Base-by-base conservation (phyloP, 2,329 filamentous ascomycete genomes). In the Epichloe baconii region DNA sequence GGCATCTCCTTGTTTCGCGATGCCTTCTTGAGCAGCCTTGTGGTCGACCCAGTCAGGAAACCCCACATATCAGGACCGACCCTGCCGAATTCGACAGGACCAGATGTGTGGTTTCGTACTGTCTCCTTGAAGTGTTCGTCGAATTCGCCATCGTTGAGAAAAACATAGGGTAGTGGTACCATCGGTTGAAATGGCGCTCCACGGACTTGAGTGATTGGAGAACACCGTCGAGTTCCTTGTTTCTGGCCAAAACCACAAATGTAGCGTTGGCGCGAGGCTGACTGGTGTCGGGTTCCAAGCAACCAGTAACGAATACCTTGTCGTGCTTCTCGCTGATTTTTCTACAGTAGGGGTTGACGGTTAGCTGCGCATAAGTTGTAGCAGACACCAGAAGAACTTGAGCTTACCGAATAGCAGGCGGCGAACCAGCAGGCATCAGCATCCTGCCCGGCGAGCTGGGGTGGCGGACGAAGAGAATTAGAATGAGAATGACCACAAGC, bases 131-230 rank as follows among this genome's bases (percentile, higher is more conserved):
- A 98, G 12, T 83, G 87, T 63, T 88, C 81, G 69, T 97, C 90
- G 78, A 98, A 98, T 52, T 97, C 90, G 56, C 85, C 93, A 62
- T 98, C 91, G 70, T 98, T 98, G 59, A 98, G 75, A 68, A 98
- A 97, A 59, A 97, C 91, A 65, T 97, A 98, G 26, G 93, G 67
- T 98, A 98, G 69, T 97, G 82, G 67, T 89, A 98, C 90, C 91
- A 98, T 58, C 90, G 82, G 71, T 98, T 98, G 80, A 98, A 98
- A 70, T 98, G 93, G 60, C 93, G 81, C 73, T 98, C 93, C 59
- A 98, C 90, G 43, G 91, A 97, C 73, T 96, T 96, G 67, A 98
- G 79, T 10, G 93, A 97, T 68, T 97, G 88, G 57, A 98, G 81
- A 40, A 98, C 93, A 54, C 93, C 93, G 0, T 95, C 90, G 57